phyloP scores from a whole-genome alignment of 2,329 filamentous ascomycete species.

The Cercospora zeina region DNA sequence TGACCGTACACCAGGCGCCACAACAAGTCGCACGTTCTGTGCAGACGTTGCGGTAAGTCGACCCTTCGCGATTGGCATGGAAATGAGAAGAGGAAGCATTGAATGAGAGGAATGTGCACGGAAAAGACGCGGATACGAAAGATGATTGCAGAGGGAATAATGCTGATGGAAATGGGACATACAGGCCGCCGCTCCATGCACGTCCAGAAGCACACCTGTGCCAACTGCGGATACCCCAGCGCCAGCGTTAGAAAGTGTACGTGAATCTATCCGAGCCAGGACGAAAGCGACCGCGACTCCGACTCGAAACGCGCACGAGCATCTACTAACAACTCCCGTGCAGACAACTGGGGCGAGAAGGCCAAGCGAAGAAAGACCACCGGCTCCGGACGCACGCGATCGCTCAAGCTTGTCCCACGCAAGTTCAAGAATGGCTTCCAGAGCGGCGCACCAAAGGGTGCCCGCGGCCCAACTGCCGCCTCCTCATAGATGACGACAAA shows the following conservation, averaged over 20 bases:
- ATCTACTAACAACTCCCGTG: conserved; percentile 31
- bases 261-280: conserved; percentile 46
- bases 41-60: conserved; percentile 93
- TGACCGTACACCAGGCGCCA: conserved; percentile 62
- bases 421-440: conserved; percentile 99
- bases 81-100: conserved; percentile 8
- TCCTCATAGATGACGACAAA: conserved; percentile 14
- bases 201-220: conserved; percentile 99
- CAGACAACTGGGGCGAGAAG: conserved; percentile 99
- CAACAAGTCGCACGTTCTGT: conserved; percentile 98
- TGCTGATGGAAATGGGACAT: conserved; percentile 33
- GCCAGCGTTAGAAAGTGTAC: conserved; percentile 99
- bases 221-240: conserved; percentile 92
- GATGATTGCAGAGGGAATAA: conserved; percentile 24
- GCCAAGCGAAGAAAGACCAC: conserved; percentile 99
- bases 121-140: not conserved
- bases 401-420: conserved; percentile 88
- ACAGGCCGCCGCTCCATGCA: conserved; percentile 93
- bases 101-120: conserved; percentile 1
- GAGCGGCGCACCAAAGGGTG: conserved; percentile 79
- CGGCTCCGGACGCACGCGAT: conserved; percentile 92
- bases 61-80: conserved; percentile 12
- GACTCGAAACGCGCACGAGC: not conserved
- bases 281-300: conserved; percentile 15
- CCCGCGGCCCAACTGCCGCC: conserved; percentile 57